A percentile compares a stretch with the other conserved stretches of the same genome.
phyloP scores from a whole-genome alignment of 2,329 filamentous ascomycete species.

The Neocatenulostroma microsporum region DNA sequence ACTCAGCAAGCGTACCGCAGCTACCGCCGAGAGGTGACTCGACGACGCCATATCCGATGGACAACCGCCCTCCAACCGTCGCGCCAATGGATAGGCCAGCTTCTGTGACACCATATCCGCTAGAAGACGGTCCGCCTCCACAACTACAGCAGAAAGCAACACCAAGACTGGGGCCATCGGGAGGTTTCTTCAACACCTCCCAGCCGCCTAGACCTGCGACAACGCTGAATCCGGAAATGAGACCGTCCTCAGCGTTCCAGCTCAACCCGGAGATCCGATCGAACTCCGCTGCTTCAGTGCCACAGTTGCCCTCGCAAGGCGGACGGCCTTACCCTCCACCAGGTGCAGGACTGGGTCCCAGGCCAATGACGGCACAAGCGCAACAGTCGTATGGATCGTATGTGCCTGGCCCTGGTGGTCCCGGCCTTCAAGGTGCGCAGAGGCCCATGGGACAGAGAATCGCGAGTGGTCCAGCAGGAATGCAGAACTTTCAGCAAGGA shows the following conservation, averaged over 20 bases:
- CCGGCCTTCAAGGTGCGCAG: too few species aligned
- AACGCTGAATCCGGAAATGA: slow-evolving; percentile 44
- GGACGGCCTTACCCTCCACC: slow-evolving; percentile 14
- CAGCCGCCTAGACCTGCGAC: slow-evolving; percentile 26
- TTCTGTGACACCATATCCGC: slow-evolving; percentile 61
- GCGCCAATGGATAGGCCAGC: slow-evolving; percentile 33
- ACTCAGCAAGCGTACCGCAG: background rate
- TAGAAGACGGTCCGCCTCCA: slow-evolving; percentile 51
- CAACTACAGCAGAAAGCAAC: slow-evolving; percentile 34
- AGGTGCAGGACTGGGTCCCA: slow-evolving; percentile 5
- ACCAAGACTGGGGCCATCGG: slow-evolving; percentile 24
- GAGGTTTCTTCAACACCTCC: slow-evolving; percentile 29
- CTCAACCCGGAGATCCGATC: slow-evolving; percentile 39
- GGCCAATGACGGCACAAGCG: slow-evolving; percentile 10
- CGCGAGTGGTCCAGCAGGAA: slow-evolving; percentile 25
- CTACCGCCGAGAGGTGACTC: slow-evolving; percentile 14
- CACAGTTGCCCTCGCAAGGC: slow-evolving; percentile 27
- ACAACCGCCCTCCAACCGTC: slow-evolving; percentile 28
- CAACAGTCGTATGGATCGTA: background rate
- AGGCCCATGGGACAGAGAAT: slow-evolving; percentile 20
- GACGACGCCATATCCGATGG: slow-evolving; percentile 25
- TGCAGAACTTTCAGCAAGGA: slow-evolving; percentile 12
- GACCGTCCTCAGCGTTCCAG: slow-evolving; percentile 45
- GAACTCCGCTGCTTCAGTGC: slow-evolving; percentile 18
- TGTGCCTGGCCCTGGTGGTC: slow-evolving; percentile 14